These are phyloP conservation scores for Pythium brachiatum DNA, from an alignment of 352 stramenopile genomes.

Conservation along the genomic window DNA sequence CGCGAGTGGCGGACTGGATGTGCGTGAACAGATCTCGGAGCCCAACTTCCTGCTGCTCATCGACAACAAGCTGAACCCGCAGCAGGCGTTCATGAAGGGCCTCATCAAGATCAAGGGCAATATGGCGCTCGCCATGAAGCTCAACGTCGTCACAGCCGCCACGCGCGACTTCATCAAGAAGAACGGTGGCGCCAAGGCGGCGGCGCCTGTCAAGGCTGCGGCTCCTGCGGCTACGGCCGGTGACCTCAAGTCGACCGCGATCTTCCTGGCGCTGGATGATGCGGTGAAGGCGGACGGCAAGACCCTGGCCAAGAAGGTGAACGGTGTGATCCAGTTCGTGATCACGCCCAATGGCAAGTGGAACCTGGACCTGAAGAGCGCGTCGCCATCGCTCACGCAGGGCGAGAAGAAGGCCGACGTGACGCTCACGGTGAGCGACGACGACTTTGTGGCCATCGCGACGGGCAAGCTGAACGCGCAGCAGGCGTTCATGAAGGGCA, in stretches of 20 bases:
- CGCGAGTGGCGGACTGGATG: not conserved
- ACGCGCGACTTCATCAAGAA: constrained; percentile 80
- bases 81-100: constrained; percentile 94
- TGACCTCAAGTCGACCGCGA: constrained; percentile 58
- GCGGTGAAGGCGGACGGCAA: constrained; percentile 55
- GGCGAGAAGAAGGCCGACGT: constrained; percentile 74
- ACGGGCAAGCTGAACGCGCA: constrained; percentile 90
- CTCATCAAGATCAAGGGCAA: constrained; percentile 95
- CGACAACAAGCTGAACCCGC: constrained; percentile 89
- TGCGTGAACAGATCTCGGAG: constrained; percentile 46
- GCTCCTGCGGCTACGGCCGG: constrained; percentile 11
- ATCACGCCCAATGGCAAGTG: constrained; percentile 72
- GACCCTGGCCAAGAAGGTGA: constrained; percentile 71
- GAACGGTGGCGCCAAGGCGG: constrained; percentile 28
- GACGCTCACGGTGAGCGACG: constrained; percentile 70
- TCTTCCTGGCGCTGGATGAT: constrained; percentile 68
- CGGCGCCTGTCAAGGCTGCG: constrained; percentile 16
- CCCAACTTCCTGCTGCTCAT: constrained; percentile 78
- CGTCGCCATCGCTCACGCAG: constrained; percentile 46
- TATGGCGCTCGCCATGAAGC: constrained; percentile 93
- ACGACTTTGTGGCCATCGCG: constrained; percentile 80
- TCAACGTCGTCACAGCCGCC: constrained; percentile 87
- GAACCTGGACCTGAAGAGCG: constrained; percentile 79
- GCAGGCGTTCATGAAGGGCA: constrained; percentile 95
- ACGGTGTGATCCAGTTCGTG: constrained; percentile 78